These are phyloP conservation scores for Coprinopsis cinerea DNA, from an alignment of 768 basidiomycete genomes.

Conservation along the genomic window DNA sequence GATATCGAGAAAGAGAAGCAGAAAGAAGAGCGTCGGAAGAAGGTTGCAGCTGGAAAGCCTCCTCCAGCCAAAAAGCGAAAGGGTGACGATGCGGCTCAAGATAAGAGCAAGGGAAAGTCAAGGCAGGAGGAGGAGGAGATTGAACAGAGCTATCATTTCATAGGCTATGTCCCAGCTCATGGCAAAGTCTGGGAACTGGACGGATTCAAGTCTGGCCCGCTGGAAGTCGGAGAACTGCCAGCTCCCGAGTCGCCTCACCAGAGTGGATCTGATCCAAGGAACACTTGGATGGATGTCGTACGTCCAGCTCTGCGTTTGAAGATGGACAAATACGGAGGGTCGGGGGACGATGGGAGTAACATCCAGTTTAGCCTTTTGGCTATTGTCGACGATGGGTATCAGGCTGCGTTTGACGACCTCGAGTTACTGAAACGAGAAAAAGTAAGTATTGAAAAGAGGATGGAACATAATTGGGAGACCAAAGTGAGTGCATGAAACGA, in stretches of 20 bases:
- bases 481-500: conserved; percentile 21
- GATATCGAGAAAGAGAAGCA: conserved; percentile 33
- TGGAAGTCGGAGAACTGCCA: conserved; percentile 57
- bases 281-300: conserved; percentile 54
- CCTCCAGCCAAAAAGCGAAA: conserved; percentile 20
- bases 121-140: conserved; percentile 23
- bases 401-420: conserved; percentile 43
- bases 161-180: conserved; percentile 55
- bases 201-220: conserved; percentile 54
- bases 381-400: conserved; percentile 47
- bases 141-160: conserved; percentile 57
- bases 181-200: conserved; percentile 72
- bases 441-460: conserved; percentile 36
- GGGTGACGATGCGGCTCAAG: conserved; percentile 14
- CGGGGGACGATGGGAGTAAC: conserved; percentile 34
- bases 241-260: neutral
- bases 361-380: conserved; percentile 60
- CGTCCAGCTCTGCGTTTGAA: conserved; percentile 55
- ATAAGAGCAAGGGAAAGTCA: conserved; percentile 10
- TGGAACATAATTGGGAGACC: conserved; percentile 34
- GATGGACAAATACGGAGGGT: conserved; percentile 53
- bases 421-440: conserved; percentile 48
- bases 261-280: conserved; percentile 7
- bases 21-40: conserved; percentile 13
- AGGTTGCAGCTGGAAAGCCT: conserved; percentile 21